These are phyloP conservation scores for Mycosphaerella arachidis DNA, from an alignment of 2,329 filamentous ascomycete genomes.

Conservation along the genomic window DNA sequence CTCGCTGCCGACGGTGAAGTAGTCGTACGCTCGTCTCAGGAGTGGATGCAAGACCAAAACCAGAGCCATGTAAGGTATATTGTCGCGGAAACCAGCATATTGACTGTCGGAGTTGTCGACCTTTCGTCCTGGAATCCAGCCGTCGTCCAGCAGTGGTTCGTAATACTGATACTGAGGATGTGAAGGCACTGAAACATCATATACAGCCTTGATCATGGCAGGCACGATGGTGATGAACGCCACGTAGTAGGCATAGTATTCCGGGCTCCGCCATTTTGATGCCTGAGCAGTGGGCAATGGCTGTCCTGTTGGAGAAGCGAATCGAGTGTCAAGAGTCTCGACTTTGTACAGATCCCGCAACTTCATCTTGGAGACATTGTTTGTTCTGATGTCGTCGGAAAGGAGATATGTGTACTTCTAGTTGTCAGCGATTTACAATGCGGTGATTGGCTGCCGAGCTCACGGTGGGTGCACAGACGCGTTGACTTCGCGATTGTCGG, in stretches of 20 bases:
- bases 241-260: conserved; percentile 78
- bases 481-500: background rate
- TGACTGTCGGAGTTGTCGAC: conserved; percentile 89
- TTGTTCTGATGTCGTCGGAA: background rate
- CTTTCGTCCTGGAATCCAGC: conserved; percentile 90
- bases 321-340: conserved; percentile 66
- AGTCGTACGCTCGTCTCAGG: conserved; percentile 67
- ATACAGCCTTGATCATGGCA: conserved; percentile 82
- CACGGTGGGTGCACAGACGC: background rate
- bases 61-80: conserved; percentile 73
- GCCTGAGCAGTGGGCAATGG: conserved; percentile 45
- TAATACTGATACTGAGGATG: conserved; percentile 78
- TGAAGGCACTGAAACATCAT: conserved; percentile 79
- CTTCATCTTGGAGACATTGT: conserved; percentile 10
- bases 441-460: background rate
- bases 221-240: conserved; percentile 66
- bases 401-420: background rate
- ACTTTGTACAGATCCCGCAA: conserved; percentile 53
- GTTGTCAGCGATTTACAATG: background rate
- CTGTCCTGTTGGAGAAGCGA: conserved; percentile 59
- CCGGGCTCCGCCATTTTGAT: conserved; percentile 73
- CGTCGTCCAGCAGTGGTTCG: conserved; percentile 64
- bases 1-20: conserved; percentile 22
- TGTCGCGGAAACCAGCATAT: conserved; percentile 78
- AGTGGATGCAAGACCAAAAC: conserved; percentile 76